Conservation (phyloP, 768 basidiomycete genomes). For the Ramaria sp. region DNA sequence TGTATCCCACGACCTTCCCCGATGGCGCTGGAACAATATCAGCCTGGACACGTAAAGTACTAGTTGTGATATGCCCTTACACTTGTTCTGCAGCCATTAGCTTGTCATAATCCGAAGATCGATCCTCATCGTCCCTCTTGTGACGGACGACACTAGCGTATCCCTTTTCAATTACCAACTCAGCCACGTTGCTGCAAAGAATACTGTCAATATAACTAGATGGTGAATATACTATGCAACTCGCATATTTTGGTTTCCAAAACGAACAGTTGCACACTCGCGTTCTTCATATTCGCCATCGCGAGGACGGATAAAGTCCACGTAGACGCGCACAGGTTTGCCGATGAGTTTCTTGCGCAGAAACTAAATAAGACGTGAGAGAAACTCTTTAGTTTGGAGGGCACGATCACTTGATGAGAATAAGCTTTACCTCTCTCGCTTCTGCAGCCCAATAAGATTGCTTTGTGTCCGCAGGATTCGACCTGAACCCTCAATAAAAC, state of each 20-base stretch:
- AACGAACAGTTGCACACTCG: conserved; percentile 83
- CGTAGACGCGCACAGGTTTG: conserved; percentile 67
- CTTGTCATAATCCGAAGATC: conserved; percentile 94
- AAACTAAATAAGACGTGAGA: conserved; percentile 29
- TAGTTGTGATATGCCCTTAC: conserved; percentile 34
- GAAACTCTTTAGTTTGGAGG: neutral
- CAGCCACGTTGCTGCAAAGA: conserved; percentile 70
- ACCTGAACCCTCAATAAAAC: neutral
- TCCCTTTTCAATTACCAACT: conserved; percentile 89
- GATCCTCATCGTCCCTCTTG: conserved; percentile 88
- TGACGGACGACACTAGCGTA: conserved; percentile 85
- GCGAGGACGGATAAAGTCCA: conserved; percentile 85
- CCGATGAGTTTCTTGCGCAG: conserved; percentile 87
- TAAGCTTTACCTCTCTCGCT: conserved; percentile 50
- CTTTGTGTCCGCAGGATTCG: conserved; percentile 73
- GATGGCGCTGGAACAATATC: conserved; percentile 46
- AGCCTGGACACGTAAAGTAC: neutral
- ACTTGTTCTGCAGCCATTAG: conserved; percentile 88
- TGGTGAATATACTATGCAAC: conserved; percentile 19
- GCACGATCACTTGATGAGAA: conserved; percentile 8
- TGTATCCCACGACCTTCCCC: conserved; percentile 78
- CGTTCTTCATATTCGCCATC: conserved; percentile 93
- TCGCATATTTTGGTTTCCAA: conserved; percentile 71
- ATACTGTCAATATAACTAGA: neutral
- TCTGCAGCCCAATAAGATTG: conserved; percentile 85